Evolutionary conservation across 139 green algal genomes (phyloP).

Genomic region (Ulvella scutata): DNA sequence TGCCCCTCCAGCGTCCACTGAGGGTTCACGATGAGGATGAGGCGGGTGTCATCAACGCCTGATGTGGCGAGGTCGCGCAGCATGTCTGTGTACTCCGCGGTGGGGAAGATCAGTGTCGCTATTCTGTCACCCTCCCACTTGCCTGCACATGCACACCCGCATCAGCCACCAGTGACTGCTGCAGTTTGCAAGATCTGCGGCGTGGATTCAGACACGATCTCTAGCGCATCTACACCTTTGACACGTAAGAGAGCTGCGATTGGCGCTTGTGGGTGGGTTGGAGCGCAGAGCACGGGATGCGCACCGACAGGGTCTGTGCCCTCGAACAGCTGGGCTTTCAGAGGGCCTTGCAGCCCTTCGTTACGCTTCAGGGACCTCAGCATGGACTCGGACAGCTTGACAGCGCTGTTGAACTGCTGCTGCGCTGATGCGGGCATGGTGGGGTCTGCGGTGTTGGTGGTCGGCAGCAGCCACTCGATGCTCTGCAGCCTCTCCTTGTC

Average conservation of each 20-base stretch:
- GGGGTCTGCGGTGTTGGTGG: not conserved
- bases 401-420: not conserved
- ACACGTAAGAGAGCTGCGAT: too few relatives aligned
- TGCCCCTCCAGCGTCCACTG: slow-evolving; percentile 21
- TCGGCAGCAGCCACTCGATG: not conserved
- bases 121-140: slow-evolving; percentile 6
- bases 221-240: too few relatives aligned
- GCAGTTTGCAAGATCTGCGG: too few relatives aligned
- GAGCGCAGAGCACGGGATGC: too few relatives aligned
- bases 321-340: not conserved
- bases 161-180: too few relatives aligned
- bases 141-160: not conserved
- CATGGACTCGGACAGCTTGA: slow-evolving; percentile 1
- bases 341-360: not conserved
- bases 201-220: too few relatives aligned
- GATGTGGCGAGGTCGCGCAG: slow-evolving; percentile 16
- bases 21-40: slow-evolving; percentile 28
- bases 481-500: not conserved
- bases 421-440: not conserved
- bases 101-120: slow-evolving; percentile 21
- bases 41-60: slow-evolving; percentile 2
- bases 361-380: not conserved
- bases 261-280: too few relatives aligned
- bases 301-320: not conserved
- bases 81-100: slow-evolving; percentile 19